Percentiles rank a stretch among this genome's conserved stretches.
Conservation (phyloP, 2,329 filamentous ascomycete species). For the Sporothrix humicola region DNA sequence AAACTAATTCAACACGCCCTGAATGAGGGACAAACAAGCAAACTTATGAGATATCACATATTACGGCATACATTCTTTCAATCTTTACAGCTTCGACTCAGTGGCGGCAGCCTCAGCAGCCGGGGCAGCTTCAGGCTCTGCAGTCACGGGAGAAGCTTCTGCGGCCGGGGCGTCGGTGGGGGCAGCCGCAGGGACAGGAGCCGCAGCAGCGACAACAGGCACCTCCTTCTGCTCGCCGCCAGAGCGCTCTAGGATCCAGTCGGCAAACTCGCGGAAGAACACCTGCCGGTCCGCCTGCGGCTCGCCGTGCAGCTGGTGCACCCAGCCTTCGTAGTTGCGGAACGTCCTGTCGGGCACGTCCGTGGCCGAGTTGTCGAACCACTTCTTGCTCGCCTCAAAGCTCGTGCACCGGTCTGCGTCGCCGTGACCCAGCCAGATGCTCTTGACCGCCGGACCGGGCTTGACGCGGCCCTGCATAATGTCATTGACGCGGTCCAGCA, state of each 20-base stretch:
- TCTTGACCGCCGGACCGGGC: conserved; percentile 60
- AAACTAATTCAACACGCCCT: not conserved
- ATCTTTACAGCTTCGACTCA: conserved; percentile 28
- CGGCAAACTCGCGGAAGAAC: conserved; percentile 64
- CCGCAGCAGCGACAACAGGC: not conserved
- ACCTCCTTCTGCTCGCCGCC: conserved; percentile 31
- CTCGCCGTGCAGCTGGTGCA: conserved; percentile 75
- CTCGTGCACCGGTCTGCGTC: conserved; percentile 73
- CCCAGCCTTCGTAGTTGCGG: conserved; percentile 76
- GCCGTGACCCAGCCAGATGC: conserved; percentile 77
- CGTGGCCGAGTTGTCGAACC: conserved; percentile 59
- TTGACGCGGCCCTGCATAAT: conserved; percentile 62
- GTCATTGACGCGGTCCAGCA: conserved; percentile 74
- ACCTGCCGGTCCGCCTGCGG: conserved; percentile 53
- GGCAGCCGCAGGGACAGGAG: not conserved
- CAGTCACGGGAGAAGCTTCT: not conserved
- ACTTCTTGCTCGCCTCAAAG: conserved; percentile 67
- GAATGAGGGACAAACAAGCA: not conserved
- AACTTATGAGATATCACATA: not conserved
- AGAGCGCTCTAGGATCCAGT: conserved; percentile 66
- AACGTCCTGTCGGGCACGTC: conserved; percentile 70
- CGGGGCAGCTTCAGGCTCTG: not conserved
- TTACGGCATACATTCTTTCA: not conserved
- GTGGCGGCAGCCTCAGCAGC: not conserved
- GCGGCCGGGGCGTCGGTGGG: not conserved